Evolutionary conservation across 345 rosid genomes (phyloP), one percentile per base, ranked within the genome.

Genomic region (Salix koriyanagi): DNA sequence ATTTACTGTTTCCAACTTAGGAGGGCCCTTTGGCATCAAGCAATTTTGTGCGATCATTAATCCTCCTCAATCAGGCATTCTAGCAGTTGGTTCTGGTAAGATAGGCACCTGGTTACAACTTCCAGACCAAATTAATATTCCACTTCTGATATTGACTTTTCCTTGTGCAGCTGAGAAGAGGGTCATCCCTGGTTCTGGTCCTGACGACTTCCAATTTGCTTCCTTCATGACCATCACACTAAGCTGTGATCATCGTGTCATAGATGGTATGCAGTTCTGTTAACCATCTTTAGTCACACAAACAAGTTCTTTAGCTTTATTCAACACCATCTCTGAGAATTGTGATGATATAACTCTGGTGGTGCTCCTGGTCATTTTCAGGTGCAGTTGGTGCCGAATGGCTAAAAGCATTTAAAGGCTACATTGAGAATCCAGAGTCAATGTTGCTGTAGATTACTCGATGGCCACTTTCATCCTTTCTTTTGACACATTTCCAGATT

Each of bases 321-420:
- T 65, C 60, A 7, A 5, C 19, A 15, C 67, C 25, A 4, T 28
- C 34, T 46, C 23, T 64, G 32, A n/a, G 48, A n/a, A n/a, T 58
- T 58, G 26, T 58, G 62, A 61, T 72, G 70, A 60, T 48, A 21
- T 44, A 30, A 71, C 71, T 41, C 21, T 39, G 5, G 10, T 65
- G 73, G 74, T 50, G 67, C n/a, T 26, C 50, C 64, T 77, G 74
- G 77, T 28, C 70, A 8, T 61, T 32, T 72, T 36, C 67, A 96
- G 97, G 98, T 79, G 97, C 97, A 44, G 79, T 91, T 34, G 99
- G 99, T 71, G 99, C 99, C 1, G 98, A 92, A 83, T 96, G 97
- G 99, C 82, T 93, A 79, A 96, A 93, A 86, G 92, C 97, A 66
- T 93, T 96, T 85, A 93, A 93, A 68, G 91, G 96, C 11, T 96